phyloP scores from a whole-genome alignment of 129 eudicot species.

The Saposhnikovia divaricata region DNA sequence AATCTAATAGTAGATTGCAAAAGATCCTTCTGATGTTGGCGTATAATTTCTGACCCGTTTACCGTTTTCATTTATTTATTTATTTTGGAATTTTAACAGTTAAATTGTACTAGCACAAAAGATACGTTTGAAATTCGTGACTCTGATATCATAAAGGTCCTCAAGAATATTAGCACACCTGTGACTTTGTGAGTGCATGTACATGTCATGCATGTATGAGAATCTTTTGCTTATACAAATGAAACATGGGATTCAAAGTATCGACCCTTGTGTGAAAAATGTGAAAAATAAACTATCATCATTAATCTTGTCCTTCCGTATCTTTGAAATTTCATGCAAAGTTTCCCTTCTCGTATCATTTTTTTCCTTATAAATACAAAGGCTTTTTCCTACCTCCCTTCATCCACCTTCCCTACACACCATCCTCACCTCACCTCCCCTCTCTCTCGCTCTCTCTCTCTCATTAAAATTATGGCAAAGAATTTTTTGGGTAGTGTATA shows the following conservation, averaged over 20 bases:
- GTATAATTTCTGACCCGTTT: neutral
- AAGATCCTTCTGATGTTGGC: conserved; percentile 29
- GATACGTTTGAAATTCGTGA: neutral
- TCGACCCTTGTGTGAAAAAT: neutral
- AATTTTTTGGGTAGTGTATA: conserved; percentile 16
- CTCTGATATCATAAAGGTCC: neutral
- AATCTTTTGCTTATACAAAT: conserved; percentile 1
- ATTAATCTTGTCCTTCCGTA: conserved; percentile 21
- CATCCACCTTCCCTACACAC: neutral
- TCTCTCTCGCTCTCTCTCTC: conserved; percentile 10
- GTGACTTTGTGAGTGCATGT: neutral
- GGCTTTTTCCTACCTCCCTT: neutral
- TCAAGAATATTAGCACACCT: conserved; percentile 5
- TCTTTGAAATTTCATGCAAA: conserved; percentile 23
- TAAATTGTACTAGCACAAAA: neutral
- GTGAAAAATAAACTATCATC: neutral
- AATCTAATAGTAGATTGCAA: conserved; percentile 27
- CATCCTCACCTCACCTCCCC: neutral
- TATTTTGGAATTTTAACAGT: neutral
- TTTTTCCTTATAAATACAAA: conserved; percentile 7
- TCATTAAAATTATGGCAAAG: conserved; percentile 28
- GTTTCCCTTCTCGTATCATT: neutral
- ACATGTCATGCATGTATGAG: neutral
- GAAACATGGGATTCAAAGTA: conserved; percentile 9
- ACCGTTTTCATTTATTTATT: neutral